Conservation (phyloP, 2,329 filamentous ascomycete species). For the Penicillium paneum region DNA sequence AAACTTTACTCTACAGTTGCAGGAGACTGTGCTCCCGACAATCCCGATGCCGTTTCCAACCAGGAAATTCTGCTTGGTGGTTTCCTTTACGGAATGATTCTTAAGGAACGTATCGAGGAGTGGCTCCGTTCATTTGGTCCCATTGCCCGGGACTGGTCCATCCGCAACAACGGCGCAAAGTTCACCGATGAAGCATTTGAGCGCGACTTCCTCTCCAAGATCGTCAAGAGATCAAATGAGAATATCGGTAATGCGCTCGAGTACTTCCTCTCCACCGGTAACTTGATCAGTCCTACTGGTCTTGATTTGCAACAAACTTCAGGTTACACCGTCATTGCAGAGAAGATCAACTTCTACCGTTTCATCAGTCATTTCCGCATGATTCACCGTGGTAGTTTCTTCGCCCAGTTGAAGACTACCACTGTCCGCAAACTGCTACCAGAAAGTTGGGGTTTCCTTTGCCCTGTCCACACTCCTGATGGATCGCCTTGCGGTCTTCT, state of each 20-base stretch:
- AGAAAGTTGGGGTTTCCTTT: conserved; percentile 97
- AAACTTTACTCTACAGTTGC: conserved; percentile 93
- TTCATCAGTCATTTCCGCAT: conserved; percentile 99
- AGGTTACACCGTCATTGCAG: conserved; percentile 92
- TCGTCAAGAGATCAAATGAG: conserved; percentile 80
- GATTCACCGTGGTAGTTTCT: conserved; percentile 98
- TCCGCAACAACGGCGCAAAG: conserved; percentile 49
- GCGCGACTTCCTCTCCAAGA: conserved; percentile 72
- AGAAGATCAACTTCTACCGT: conserved; percentile 98
- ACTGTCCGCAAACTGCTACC: conserved; percentile 92
- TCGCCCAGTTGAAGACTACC: conserved; percentile 94
- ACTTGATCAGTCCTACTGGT: conserved; percentile 84
- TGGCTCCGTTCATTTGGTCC: conserved; percentile 67
- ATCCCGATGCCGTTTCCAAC: conserved; percentile 93
- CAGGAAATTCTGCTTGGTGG: conserved; percentile 93
- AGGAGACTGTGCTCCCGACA: conserved; percentile 88
- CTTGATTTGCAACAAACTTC: conserved; percentile 92
- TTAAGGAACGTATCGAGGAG: conserved; percentile 93
- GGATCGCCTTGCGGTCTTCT: conserved; percentile 90
- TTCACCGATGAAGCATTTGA: conserved; percentile 76
- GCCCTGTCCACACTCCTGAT: conserved; percentile 95
- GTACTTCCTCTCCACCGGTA: conserved; percentile 95
- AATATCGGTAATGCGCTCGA: conserved; percentile 83
- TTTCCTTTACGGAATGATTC: conserved; percentile 88
- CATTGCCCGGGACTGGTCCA: conserved; percentile 54